phyloP scores from a whole-genome alignment of 352 stramenopile genomes.

The Phytophthora hibernalis region DNA sequence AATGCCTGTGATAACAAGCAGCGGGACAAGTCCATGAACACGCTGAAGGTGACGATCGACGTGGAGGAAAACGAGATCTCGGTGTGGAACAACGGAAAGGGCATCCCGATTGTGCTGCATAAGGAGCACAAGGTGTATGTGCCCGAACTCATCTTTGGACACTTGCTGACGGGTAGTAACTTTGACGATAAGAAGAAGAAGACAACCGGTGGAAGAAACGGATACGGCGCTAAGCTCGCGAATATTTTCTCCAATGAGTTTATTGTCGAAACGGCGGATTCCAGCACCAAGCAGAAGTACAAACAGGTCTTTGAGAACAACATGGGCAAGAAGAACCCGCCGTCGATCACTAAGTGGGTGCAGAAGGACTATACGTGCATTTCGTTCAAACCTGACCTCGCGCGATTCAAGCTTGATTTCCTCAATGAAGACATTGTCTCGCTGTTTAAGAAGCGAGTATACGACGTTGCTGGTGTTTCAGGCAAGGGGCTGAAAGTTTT shows the following conservation, averaged over 20 bases:
- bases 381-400: constrained; percentile 96
- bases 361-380: constrained; percentile 96
- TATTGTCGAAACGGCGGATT: constrained; percentile 97
- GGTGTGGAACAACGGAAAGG: constrained; percentile 98
- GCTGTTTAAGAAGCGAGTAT: constrained; percentile 97
- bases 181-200: constrained; percentile 98
- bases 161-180: constrained; percentile 98
- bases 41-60: constrained; percentile 95
- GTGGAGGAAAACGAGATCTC: constrained; percentile 93
- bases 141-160: constrained; percentile 97
- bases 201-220: constrained; percentile 95
- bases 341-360: constrained; percentile 85
- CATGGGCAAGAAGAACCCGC: constrained; percentile 93
- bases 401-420: constrained; percentile 91
- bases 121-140: constrained; percentile 98
- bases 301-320: constrained; percentile 92
- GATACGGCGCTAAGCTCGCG: constrained; percentile 98
- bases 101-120: constrained; percentile 97
- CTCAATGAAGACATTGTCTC: constrained; percentile 95
- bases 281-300: constrained; percentile 93
- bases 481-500: constrained; percentile 93
- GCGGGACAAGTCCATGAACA: constrained; percentile 96
- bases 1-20: constrained; percentile 99
- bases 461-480: constrained; percentile 96
- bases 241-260: constrained; percentile 99